A percentile compares a stretch with the other conserved stretches of the same genome.
phyloP scores from a whole-genome alignment of 495 filamentous ascomycete genomes.

The Neurospora sp. region DNA sequence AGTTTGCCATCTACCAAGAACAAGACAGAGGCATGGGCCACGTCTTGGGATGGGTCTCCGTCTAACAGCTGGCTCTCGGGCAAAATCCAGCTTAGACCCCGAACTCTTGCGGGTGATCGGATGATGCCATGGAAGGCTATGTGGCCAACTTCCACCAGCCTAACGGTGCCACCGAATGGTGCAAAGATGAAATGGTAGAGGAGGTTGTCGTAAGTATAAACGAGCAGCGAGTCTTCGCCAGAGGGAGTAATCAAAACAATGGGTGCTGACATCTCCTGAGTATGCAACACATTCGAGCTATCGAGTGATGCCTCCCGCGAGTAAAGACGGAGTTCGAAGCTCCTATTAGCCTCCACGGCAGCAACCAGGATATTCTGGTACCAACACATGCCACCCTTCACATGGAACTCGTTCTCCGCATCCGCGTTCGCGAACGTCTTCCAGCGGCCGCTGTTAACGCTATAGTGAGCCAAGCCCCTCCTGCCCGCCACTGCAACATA shows the following conservation, averaged over 20 bases:
- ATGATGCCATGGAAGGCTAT: conserved; percentile 97
- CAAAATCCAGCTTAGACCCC: conserved; percentile 90
- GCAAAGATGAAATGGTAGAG: conserved; percentile 90
- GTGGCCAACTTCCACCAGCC: conserved; percentile 83
- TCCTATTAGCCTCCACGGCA: conserved; percentile 76
- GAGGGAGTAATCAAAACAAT: conserved; percentile 79
- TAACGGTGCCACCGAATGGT: conserved; percentile 53
- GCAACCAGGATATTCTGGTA: conserved; percentile 91
- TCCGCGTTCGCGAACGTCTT: conserved; percentile 78
- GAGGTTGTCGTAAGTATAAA: conserved; percentile 94
- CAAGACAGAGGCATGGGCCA: conserved; percentile 84
- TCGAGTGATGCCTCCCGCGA: conserved; percentile 79
- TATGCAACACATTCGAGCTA: conserved; percentile 57
- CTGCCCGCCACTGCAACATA: conserved; percentile 93
- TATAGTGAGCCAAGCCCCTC: conserved; percentile 90
- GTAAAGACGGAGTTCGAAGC: conserved; percentile 83
- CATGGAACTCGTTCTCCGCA: conserved; percentile 80
- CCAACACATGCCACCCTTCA: conserved; percentile 97
- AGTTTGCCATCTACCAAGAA: conserved; percentile 95
- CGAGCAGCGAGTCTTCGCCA: conserved; percentile 87
- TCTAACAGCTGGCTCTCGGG: conserved; percentile 83
- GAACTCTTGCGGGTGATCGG: conserved; percentile 79
- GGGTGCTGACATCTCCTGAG: conserved; percentile 68
- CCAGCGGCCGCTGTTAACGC: conserved; percentile 88
- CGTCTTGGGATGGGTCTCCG: conserved; percentile 93